phyloP scores from a whole-genome alignment of 2,329 filamentous ascomycete species.

The Neopestalotiopsis clavispora region DNA sequence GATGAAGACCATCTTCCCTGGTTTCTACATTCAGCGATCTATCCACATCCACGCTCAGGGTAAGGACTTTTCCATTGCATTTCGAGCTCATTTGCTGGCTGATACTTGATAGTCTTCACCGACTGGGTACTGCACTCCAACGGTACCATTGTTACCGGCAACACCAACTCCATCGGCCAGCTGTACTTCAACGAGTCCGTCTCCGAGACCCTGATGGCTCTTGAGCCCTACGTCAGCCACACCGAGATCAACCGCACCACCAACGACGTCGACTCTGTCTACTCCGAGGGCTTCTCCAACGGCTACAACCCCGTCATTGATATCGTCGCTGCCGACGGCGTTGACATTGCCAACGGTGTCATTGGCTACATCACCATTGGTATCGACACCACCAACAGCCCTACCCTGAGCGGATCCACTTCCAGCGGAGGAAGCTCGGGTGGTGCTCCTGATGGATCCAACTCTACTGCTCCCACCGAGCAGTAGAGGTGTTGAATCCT shows the following conservation, averaged over 20 bases:
- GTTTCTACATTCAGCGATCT: slow-evolving; percentile 28
- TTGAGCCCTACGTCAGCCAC: slow-evolving; percentile 38
- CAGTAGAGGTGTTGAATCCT: too few species aligned
- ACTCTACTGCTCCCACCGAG: too few species aligned
- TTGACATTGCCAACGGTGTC: slow-evolving; percentile 39
- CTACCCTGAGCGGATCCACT: neutral
- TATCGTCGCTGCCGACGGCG: slow-evolving; percentile 37
- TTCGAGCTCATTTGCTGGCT: neutral
- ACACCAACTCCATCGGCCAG: slow-evolving; percentile 22
- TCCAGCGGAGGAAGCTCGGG: too few species aligned
- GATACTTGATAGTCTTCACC: slow-evolving; percentile 10
- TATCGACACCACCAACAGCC: slow-evolving; percentile 28
- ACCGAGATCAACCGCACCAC: slow-evolving; percentile 40
- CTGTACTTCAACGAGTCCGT: slow-evolving; percentile 22
- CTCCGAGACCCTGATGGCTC: slow-evolving; percentile 35
- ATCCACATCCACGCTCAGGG: slow-evolving; percentile 28
- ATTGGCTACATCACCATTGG: slow-evolving; percentile 41
- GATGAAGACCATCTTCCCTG: slow-evolving; percentile 28
- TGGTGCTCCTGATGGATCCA: too few species aligned
- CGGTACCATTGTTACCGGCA: slow-evolving; percentile 22
- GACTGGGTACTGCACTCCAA: slow-evolving; percentile 23
- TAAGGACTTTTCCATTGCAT: neutral
- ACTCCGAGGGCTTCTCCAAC: slow-evolving; percentile 20
- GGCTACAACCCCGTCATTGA: slow-evolving; percentile 37
- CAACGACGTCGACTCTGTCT: slow-evolving; percentile 33